Conservation (phyloP, 139 green algal genomes). For the Tetratostichococcus sp. region DNA sequence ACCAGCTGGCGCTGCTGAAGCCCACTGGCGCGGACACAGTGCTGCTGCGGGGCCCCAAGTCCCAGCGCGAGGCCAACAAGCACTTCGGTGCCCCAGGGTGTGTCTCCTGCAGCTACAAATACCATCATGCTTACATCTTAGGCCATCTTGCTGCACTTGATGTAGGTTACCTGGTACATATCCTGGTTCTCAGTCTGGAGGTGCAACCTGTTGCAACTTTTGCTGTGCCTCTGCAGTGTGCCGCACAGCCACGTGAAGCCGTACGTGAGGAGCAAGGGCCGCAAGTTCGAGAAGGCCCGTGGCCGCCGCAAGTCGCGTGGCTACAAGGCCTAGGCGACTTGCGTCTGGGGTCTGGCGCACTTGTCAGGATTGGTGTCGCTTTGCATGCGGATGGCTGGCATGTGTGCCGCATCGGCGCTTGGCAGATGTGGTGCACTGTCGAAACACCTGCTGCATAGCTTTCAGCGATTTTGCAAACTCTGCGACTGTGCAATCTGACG, state of each 20-base stretch:
- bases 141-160: conserved; percentile 12
- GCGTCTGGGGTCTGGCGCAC: too few relatives aligned
- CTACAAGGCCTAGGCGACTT: conserved; percentile 80
- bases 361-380: too few relatives aligned
- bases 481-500: too few relatives aligned
- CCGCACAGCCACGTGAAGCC: conserved; percentile 86
- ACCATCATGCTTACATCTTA: not conserved
- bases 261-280: conserved; percentile 93
- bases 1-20: conserved; percentile 92
- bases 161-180: too few relatives aligned
- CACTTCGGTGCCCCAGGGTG: conserved; percentile 91
- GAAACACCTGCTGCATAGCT: too few relatives aligned
- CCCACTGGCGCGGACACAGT: conserved; percentile 89
- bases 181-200: too few relatives aligned
- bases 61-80: conserved; percentile 89
- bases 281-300: conserved; percentile 99
- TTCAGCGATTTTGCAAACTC: too few relatives aligned
- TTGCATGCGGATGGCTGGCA: not conserved
- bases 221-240: conserved; percentile 37
- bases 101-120: not conserved
- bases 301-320: conserved; percentile 86
- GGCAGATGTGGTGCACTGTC: too few relatives aligned
- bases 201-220: too few relatives aligned
- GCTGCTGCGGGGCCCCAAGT: conserved; percentile 94
- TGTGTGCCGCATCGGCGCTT: too few relatives aligned